Base-by-base conservation (phyloP, 768 basidiomycete species). In the Boletus tomentosulus region DNA sequence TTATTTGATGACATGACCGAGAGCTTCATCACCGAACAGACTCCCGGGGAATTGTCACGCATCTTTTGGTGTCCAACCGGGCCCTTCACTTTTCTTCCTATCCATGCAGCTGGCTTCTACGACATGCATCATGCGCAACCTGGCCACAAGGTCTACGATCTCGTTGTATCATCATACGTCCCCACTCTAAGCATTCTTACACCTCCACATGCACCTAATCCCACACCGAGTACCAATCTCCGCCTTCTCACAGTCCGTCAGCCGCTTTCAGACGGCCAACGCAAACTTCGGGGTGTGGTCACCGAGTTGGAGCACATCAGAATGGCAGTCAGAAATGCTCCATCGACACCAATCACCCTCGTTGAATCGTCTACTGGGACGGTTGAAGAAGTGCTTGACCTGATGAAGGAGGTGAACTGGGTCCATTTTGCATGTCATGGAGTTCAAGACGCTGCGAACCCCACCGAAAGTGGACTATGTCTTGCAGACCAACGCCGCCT, bases 391-490 rank as follows among this genome's bases (percentile, higher is more conserved):
- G 52, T 59, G 1, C 45, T 54, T 10, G 7, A 1, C 4, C n/a
- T 48, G 35, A 47, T 57, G 37, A 57, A 57, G 53, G 39, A 52
- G 0, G 22, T 48, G 1, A 19, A 55, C 12, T 55, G 53, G 58
- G 48, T 43, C 13, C 71, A 72, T 51, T 59, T 73, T 31, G 65
- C 66, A 25, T 70, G 69, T 31, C 71, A 73, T 28, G 71, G 67
- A 0, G 24, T 46, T 13, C 66, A 67, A 42, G 56, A 64, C 31
- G 11, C 38, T 0, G 15, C 27, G n/a, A 50, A 62, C 13, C 57
- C 54, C 0, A 38, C n/a, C 2, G 49, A 66, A 12, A 68, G 64
- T n/a, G n/a, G n/a, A n/a, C n/a, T n/a, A n/a, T n/a, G n/a, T n/a
- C n/a, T n/a, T n/a, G n/a, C n/a, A n/a, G n/a, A n/a, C n/a, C n/a